phyloP scores from a whole-genome alignment of 305 asterid genomes.

The Fraxinus ornus region DNA sequence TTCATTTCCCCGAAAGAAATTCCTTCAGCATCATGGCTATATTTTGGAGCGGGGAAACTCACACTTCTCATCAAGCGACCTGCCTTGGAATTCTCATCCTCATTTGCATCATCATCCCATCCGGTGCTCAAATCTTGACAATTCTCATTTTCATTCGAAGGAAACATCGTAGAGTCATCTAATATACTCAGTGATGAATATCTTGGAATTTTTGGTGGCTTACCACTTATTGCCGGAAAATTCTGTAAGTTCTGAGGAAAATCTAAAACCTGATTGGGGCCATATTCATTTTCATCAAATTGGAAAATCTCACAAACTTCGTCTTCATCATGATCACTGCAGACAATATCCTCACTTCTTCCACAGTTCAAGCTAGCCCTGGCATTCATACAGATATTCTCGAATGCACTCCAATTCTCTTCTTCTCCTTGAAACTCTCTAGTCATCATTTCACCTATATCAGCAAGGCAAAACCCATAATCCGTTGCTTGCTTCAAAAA shows the following conservation, averaged over 20 bases:
- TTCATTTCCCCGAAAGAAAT: constrained; percentile 63
- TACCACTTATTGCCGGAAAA: constrained; percentile 35
- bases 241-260: constrained; percentile 22
- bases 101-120: constrained; percentile 25
- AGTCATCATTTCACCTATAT: constrained; percentile 86
- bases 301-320: constrained; percentile 39
- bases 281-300: constrained; percentile 38
- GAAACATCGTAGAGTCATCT: constrained; percentile 24
- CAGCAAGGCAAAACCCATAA: constrained; percentile 68
- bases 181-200: constrained; percentile 39
- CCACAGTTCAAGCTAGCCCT: constrained; percentile 41
- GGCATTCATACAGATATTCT: constrained; percentile 60
- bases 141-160: constrained; percentile 26
- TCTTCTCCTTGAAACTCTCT: constrained; percentile 62
- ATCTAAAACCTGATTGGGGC: constrained; percentile 17
- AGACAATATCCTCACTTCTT: constrained; percentile 26
- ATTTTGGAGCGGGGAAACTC: constrained; percentile 56
- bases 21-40: constrained; percentile 49
- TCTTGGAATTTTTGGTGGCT: constrained; percentile 48
- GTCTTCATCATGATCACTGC: constrained; percentile 25
- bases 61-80: constrained; percentile 56
- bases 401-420: constrained; percentile 64
- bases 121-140: constrained; percentile 12
- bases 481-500: constrained; percentile 62
- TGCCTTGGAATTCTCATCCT: constrained; percentile 28